phyloP scores from a whole-genome alignment of 495 filamentous ascomycete genomes.

The Apodospora peruviana region DNA sequence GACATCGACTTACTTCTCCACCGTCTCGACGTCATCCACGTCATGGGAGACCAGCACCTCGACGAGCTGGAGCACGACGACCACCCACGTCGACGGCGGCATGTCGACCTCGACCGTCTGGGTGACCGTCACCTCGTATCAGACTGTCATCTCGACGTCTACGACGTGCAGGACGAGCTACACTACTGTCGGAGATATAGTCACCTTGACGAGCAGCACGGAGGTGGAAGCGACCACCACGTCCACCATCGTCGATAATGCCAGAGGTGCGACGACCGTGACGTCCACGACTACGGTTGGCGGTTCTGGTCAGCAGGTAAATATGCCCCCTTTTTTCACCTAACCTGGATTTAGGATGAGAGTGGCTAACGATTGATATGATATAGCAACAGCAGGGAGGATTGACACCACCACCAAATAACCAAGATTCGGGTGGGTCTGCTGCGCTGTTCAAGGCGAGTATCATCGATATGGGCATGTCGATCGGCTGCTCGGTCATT shows the following conservation, averaged over 20 bases:
- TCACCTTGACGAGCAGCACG: slow-evolving; percentile 5
- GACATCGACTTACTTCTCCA: slow-evolving; percentile 1
- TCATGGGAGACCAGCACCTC: background rate
- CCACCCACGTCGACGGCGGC: background rate
- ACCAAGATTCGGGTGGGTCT: background rate
- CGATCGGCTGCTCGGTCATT: background rate
- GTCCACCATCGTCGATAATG: slow-evolving; percentile 2
- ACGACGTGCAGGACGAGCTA: background rate
- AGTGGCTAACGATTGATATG: background rate
- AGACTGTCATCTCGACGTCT: slow-evolving; percentile 1
- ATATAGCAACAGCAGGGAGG: background rate
- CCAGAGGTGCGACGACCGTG: slow-evolving; percentile 3
- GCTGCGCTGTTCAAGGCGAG: background rate
- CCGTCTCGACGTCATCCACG: slow-evolving; percentile 3
- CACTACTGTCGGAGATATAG: background rate
- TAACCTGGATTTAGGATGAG: background rate
- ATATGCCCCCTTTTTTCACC: background rate
- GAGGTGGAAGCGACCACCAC: slow-evolving; percentile 6
- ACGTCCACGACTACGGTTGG: slow-evolving; percentile 4
- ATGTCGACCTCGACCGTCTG: slow-evolving; percentile 8
- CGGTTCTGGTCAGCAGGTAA: background rate
- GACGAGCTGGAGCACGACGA: background rate
- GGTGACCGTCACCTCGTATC: slow-evolving; percentile 9
- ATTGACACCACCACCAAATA: background rate
- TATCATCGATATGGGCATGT: background rate